Base-by-base conservation (phyloP, 2,329 filamentous ascomycete species). In the Fusarium duplospermum region DNA sequence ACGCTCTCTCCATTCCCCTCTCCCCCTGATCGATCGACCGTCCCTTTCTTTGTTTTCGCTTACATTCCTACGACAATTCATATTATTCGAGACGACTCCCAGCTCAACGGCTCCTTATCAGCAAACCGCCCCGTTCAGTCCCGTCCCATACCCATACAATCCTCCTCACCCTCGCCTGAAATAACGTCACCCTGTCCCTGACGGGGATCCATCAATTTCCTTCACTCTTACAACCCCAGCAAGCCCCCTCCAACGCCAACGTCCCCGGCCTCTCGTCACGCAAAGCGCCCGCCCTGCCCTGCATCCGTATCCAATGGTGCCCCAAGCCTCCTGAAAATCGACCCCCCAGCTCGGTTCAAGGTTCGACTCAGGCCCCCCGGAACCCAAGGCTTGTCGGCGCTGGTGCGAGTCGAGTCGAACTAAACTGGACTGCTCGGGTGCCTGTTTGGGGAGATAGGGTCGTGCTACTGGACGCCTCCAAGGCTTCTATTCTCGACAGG, bases 171-270 rank as follows among this genome's bases (percentile, higher is more conserved):
- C 57, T 67, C 64, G 59, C 62, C 60, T 65, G 62, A 63, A 69
- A 69, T 74, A 76, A 77, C 76, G 67, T 72, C 73, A 67, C 69
- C 76, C 70, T 75, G 74, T 74, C 65, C 76, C 71, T 73, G 72
- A 70, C 64, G 65, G 59, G 75, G 71, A 67, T 74, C 69, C 61
- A 71, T 72, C 72, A 75, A 75, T 75, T 70, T 75, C 70, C 64
- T 67, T 54, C 50, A 16, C 52, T 68, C 57, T 62, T 31, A 20
- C 63, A 60, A 69, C 58, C 71, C 67, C 57, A 57, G 67, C 67
- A 73, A 73, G 67, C 52, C 31, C 71, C 45, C 45, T 71, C 57
- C 59, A 62, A 62, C 71, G 64, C 50, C 59, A 62, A 64, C 71
- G 64, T 72, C 71, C 71, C 64, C 61, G 71, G 62, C 72, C 61